Percentiles rank a stretch among this genome's conserved stretches.
phyloP scores from a whole-genome alignment of 768 basidiomycete species.

The Solioccasus polychromus region DNA sequence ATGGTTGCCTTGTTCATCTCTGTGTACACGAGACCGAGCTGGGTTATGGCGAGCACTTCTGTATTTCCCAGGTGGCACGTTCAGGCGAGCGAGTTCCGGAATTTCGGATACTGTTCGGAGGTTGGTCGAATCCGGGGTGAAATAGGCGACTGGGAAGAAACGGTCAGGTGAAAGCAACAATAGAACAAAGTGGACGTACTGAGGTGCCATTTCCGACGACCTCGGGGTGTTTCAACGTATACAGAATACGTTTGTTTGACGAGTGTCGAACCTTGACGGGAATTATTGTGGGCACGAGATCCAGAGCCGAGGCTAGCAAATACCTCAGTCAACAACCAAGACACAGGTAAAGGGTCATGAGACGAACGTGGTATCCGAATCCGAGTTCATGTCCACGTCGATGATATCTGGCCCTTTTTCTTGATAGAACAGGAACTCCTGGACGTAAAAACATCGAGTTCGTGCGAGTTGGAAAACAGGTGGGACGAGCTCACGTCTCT shows the following conservation, averaged over 20 bases:
- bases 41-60: constrained; percentile 60
- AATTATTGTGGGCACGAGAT: constrained; percentile 24
- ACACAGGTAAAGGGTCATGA: neutral
- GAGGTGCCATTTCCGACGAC: constrained; percentile 79
- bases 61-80: constrained; percentile 60
- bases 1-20: constrained; percentile 24
- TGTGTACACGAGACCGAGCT: constrained; percentile 37
- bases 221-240: constrained; percentile 60
- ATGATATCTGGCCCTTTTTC: constrained; percentile 57
- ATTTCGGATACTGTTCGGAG: constrained; percentile 60
- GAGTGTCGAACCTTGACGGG: constrained; percentile 44
- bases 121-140: constrained; percentile 57
- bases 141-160: constrained; percentile 63
- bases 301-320: constrained; percentile 30
- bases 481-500: constrained; percentile 53
- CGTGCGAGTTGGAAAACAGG: neutral
- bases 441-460: constrained; percentile 7
- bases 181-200: constrained; percentile 44
- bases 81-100: constrained; percentile 48
- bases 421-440: constrained; percentile 80
- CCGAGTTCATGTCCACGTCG: constrained; percentile 47
- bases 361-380: constrained; percentile 50
- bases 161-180: constrained; percentile 1
- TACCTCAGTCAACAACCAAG: constrained; percentile 5
- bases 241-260: constrained; percentile 83